Evolutionary conservation across 2,329 filamentous ascomycete genomes (phyloP), one percentile per base, ranked within the genome.

Genomic region (Epichloe gansuensis): DNA sequence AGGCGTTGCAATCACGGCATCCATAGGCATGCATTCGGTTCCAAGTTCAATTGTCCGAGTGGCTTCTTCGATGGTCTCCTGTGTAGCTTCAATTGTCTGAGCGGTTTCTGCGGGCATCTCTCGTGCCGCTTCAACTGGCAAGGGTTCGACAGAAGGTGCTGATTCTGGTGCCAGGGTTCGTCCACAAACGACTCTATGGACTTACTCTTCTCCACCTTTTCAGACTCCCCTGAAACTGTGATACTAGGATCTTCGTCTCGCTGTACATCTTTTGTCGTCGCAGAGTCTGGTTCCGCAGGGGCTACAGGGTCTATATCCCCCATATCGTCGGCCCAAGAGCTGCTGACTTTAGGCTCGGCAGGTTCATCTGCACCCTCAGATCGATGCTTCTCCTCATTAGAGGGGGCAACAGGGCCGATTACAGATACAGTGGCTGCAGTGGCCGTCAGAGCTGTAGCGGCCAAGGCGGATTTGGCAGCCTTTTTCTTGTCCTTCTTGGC

Each of bases 191-290:
- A 21, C 21, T 43, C n/a, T 43, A 34, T 52, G 2, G 51, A 37
- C 43, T 46, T 55, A 8, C 17, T 44, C 54, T 66, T 60, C 58
- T 66, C 67, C 64, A 57, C 68, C 61, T 67, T 67, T 59, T 65
- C 66, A 48, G 63, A 70, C 56, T 75, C 76, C 55, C 69, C 72
- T 54, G 69, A 72, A 50, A 62, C 61, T 49, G 70, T 65, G 38
- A 65, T 58, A 4, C 66, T 66, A 53, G 58, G 61, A 37, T 64
- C 62, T 25, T 56, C 57, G 17, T 58, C 54, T 37, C 51, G 51
- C 11, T 41, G 37, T 11, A n/a, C 15, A 8, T 8, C 21, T 41
- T 43, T 25, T 12, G 5, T 21, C 45, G 21, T 17, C 5, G 13
- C 17, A 42, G 34, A 42, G 28, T 41, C n/a, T 13, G 12, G 6